These are phyloP conservation scores for Claviceps digitariae DNA, from an alignment of 2,329 filamentous ascomycete species.

Conservation along the genomic window DNA sequence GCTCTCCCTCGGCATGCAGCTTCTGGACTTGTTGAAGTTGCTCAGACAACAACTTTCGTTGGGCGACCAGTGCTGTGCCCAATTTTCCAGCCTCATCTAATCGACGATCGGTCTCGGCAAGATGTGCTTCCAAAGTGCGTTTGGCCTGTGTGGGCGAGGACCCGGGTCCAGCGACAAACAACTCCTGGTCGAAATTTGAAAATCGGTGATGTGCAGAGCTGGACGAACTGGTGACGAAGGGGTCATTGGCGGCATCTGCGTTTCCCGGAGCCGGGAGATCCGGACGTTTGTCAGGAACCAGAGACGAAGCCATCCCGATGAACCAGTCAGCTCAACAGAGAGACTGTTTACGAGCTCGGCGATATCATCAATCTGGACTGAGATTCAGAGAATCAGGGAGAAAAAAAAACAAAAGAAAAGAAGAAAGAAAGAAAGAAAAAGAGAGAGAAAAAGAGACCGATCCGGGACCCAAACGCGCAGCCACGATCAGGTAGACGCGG, in stretches of 20 bases:
- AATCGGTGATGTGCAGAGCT: constrained; percentile 50
- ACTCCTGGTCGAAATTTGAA: constrained; percentile 68
- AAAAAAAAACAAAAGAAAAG: background rate
- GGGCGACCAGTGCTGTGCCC: constrained; percentile 74
- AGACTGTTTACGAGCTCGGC: constrained; percentile 11
- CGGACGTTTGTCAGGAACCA: constrained; percentile 26
- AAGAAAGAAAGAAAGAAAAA: too few relatives aligned
- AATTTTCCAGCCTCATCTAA: constrained; percentile 85
- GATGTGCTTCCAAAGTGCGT: constrained; percentile 77
- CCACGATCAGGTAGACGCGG: background rate
- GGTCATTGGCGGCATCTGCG: constrained; percentile 32
- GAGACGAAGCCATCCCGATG: constrained; percentile 28
- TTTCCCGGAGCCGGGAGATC: constrained; percentile 25
- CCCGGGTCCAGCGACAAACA: constrained; percentile 63
- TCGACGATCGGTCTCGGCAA: constrained; percentile 81
- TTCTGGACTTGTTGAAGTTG: constrained; percentile 75
- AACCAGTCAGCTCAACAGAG: constrained; percentile 10
- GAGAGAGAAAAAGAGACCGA: background rate
- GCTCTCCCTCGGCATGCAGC: constrained; percentile 59
- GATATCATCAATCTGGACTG: constrained; percentile 2
- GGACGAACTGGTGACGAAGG: constrained; percentile 39
- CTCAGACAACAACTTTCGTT: constrained; percentile 71
- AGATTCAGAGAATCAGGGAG: background rate
- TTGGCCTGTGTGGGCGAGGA: constrained; percentile 78
- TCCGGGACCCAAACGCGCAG: background rate